Evolutionary conservation across 2,329 filamentous ascomycete species (phyloP), one percentile per base, ranked within the genome.

Genomic region (Claviceps citrina): DNA sequence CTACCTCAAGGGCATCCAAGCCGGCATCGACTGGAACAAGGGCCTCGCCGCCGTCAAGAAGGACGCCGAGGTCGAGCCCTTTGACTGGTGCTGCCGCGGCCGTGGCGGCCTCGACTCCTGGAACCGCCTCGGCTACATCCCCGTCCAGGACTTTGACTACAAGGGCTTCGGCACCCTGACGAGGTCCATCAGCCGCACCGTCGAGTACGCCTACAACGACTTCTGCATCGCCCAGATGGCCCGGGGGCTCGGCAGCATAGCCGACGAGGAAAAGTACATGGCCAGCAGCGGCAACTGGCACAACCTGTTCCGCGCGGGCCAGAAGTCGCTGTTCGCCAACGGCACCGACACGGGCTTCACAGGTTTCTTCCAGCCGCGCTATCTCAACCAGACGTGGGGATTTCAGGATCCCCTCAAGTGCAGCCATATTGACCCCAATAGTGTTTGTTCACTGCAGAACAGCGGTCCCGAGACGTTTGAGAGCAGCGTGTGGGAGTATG

Each of bases 121-220:
- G 82, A 84, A 84, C 51, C 58, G 51, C 0, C 64, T 84, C 0
- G 71, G 76, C 1, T 87, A 84, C 53, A 79, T 87, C 12, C 81
- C 82, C 0, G 70, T 71, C 0, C 68, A 80, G 42, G 78, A 85
- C 45, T 74, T 74, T 40, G 81, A 86, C 54, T 63, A 64, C 54
- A 65, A 65, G 42, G 79, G 78, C 2, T 71, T 74, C n/a, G 81
- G 81, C 0, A 74, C 76, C 0, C 70, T 81, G 54, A 84, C 81
- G 0, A 68, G 82, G 6, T 78, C 71, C 45, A 70, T 86, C 20
- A 84, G 77, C 1, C 68, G 82, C 7, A 85, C 81, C 0, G 70
- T 86, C 1, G 82, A 86, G 54, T 87, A 87, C 53, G 73, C 78
- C 6, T 86, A 86, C 56, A 76, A 86, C 46, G 82, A 86, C 58